A percentile compares a stretch with the other conserved stretches of the same genome.
Conservation (phyloP, 495 filamentous ascomycete species). For the Penicillium macrosclerotiorum region DNA sequence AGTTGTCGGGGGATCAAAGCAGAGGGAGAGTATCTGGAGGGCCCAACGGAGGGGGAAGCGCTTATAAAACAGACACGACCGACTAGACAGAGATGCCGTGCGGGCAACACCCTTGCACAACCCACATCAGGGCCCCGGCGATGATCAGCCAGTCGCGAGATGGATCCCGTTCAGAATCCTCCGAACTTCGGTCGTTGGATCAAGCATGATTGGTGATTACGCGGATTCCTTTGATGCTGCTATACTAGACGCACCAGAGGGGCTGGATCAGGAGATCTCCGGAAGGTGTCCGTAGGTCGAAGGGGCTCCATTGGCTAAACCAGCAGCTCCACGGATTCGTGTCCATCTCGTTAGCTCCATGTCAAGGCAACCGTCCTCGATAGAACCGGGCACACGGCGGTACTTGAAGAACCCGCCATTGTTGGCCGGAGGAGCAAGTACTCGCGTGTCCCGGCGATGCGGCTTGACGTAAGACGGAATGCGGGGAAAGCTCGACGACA, state of each 20-base stretch:
- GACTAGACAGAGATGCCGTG: too few species aligned
- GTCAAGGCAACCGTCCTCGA: background rate
- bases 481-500: constrained; percentile 28
- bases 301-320: background rate
- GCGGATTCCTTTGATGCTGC: background rate
- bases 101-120: too few species aligned
- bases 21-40: too few species aligned
- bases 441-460: background rate
- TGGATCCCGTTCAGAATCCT: too few species aligned
- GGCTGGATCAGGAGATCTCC: too few species aligned
- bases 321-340: too few species aligned
- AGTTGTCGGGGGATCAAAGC: too few species aligned
- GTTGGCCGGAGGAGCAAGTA: background rate
- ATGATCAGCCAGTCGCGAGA: too few species aligned
- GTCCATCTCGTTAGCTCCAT: background rate
- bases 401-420: background rate
- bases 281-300: background rate
- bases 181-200: background rate
- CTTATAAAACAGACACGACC: too few species aligned
- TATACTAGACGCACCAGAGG: background rate
- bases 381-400: background rate
- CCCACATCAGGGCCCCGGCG: too few species aligned
- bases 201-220: background rate
- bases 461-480: constrained; percentile 25
- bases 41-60: too few species aligned